Evolutionary conservation across 495 filamentous ascomycete genomes (phyloP).

Genomic region (Neurospora sp.): DNA sequence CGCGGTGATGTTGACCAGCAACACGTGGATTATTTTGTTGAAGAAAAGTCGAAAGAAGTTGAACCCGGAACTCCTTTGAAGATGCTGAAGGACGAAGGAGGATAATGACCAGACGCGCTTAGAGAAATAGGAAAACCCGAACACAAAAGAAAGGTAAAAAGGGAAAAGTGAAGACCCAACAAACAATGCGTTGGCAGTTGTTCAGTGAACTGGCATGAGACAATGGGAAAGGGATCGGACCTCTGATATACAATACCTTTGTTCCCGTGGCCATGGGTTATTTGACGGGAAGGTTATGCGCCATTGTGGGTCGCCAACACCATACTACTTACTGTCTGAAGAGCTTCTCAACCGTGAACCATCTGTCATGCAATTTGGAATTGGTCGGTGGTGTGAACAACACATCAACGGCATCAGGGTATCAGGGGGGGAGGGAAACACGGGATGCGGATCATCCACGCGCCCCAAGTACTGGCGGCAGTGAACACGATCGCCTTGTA

Average conservation of each 20-base stretch:
- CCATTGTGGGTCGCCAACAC: not conserved
- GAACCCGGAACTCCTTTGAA: not conserved
- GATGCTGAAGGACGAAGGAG: not conserved
- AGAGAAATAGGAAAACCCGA: not conserved
- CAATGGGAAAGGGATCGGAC: not conserved
- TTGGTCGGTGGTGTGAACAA: not conserved
- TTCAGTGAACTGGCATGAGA: not conserved
- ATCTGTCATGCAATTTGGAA: not conserved
- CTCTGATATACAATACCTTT: not conserved
- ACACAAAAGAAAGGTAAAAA: not conserved
- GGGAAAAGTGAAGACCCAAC: not conserved
- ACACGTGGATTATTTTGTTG: not conserved
- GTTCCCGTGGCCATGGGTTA: not conserved
- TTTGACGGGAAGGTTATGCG: not conserved
- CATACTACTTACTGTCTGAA: not conserved
- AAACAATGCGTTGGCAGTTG: not conserved
- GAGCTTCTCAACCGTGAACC: not conserved
- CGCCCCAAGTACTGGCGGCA: not conserved
- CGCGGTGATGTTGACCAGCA: not conserved
- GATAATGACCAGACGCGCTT: not conserved
- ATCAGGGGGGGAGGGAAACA: not conserved
- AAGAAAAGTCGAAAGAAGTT: not conserved
- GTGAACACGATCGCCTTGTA: not conserved
- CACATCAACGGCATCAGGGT: not conserved
- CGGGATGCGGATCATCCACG: not conserved